phyloP scores from a whole-genome alignment of 2,329 filamentous ascomycete genomes.

The Hypoxylon sp. region DNA sequence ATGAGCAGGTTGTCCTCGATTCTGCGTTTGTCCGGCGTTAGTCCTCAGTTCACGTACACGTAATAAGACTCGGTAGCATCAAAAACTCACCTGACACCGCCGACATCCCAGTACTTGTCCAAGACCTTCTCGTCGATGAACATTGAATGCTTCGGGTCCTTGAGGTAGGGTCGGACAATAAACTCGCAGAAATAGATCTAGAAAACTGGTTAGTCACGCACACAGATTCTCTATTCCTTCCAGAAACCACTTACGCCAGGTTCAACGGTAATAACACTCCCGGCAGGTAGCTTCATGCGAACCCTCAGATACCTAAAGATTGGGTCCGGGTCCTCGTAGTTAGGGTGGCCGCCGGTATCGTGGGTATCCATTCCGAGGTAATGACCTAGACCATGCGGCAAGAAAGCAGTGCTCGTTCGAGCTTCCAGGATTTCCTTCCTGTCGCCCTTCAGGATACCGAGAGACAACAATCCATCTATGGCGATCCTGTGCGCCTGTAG shows the following conservation, averaged over 20 bases:
- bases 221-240: background rate
- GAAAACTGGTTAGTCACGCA: conserved; percentile 11
- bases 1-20: conserved; percentile 79
- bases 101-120: conserved; percentile 82
- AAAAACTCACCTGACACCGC: conserved; percentile 71
- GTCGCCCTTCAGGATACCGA: conserved; percentile 77
- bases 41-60: conserved; percentile 9
- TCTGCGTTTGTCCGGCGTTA: conserved; percentile 43
- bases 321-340: conserved; percentile 79
- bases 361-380: conserved; percentile 94
- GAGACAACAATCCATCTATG: conserved; percentile 76
- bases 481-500: conserved; percentile 80
- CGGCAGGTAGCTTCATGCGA: conserved; percentile 75
- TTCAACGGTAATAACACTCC: conserved; percentile 91
- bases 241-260: conserved; percentile 71
- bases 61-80: background rate
- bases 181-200: conserved; percentile 90
- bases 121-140: conserved; percentile 80
- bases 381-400: conserved; percentile 90
- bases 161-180: conserved; percentile 82
- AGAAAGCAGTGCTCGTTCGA: conserved; percentile 87
- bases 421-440: conserved; percentile 77
- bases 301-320: conserved; percentile 90
- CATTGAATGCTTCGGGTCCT: conserved; percentile 73
- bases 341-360: conserved; percentile 80